Conservation (phyloP, 768 basidiomycete species). For the Termitomyces sp. region DNA sequence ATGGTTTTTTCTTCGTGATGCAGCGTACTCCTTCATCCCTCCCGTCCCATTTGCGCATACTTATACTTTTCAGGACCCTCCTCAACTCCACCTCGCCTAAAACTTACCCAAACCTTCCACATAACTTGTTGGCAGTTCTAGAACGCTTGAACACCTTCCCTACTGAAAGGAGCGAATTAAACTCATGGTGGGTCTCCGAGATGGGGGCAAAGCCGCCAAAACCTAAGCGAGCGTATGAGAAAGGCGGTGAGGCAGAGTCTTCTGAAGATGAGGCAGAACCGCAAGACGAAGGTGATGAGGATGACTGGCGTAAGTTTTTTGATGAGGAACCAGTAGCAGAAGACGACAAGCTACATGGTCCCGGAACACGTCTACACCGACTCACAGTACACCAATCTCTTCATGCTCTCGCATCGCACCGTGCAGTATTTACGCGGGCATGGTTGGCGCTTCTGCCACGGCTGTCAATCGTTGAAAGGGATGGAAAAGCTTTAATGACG, state of each 20-base stretch:
- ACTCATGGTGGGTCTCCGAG: conserved; percentile 75
- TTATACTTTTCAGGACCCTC: conserved; percentile 20
- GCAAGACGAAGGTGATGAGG: conserved; percentile 30
- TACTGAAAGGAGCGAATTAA: conserved; percentile 58
- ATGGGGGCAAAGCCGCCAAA: conserved; percentile 53
- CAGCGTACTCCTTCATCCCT: conserved; percentile 42
- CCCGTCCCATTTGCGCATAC: background rate
- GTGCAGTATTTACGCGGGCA: conserved; percentile 73
- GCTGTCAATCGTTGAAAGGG: conserved; percentile 36
- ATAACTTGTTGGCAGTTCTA: conserved; percentile 55
- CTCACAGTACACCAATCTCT: conserved; percentile 74
- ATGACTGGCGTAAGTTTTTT: conserved; percentile 84
- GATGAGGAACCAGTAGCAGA: conserved; percentile 48
- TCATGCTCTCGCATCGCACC: conserved; percentile 71
- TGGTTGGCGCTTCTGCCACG: conserved; percentile 72
- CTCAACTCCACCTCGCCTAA: conserved; percentile 23
- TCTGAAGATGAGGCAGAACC: conserved; percentile 30
- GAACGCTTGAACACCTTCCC: conserved; percentile 72
- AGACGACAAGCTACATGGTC: conserved; percentile 28
- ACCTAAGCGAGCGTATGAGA: conserved; percentile 33
- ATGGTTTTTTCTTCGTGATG: conserved; percentile 84
- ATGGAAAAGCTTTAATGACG: conserved; percentile 37
- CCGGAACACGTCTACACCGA: conserved; percentile 46
- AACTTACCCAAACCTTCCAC: conserved; percentile 30
- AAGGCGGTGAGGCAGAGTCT: conserved; percentile 22